Base-by-base conservation (phyloP, 2,329 filamentous ascomycete genomes). In the Sporothrix schenckii region DNA sequence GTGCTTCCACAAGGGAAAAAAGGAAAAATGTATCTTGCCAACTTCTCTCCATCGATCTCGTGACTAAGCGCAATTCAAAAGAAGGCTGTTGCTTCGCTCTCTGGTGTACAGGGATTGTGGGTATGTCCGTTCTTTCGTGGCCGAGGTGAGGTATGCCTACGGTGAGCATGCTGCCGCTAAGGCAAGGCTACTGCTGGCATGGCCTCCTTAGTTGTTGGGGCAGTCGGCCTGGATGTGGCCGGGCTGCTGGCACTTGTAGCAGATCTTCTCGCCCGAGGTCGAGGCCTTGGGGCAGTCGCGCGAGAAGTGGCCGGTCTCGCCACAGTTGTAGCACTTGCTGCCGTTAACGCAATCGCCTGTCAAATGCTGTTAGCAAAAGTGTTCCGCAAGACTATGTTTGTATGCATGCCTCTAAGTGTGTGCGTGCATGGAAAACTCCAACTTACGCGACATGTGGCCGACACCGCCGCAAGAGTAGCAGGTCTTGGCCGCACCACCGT, bases 271-370 rank as follows among this genome's bases (percentile, higher is more conserved):
- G 79, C 90, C 88, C 75, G 88, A 87, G 76, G 89, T 88, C 72
- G 92, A 92, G 84, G 97, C 94, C 80, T 94, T 94, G 77, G 94
- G 91, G 88, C 95, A 99, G 83, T 99, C 95, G 75, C 94, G 92
- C 75, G 92, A 96, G 81, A 97, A 89, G 83, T 98, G 94, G 73
- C 95, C 94, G 76, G 94, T 91, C 85, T 97, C 93, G 79, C 88
- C 88, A 76, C 95, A 98, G 89, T 97, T 97, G 90, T 98, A 99
- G 91, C 95, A 99, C 87, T 98, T 98, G 87, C 96, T 94, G 78
- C 95, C 95, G 82, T 98, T 96, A 77, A 94, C 96, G 84, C 95
- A 99, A 84, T 98, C 95, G 76, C 88, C 87, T 88, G 70, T 53
- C 13, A 56, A 19, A 39, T 49, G 6, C 14, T 49, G 16, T 60